A percentile compares a stretch with the other conserved stretches of the same genome.
phyloP scores from a whole-genome alignment of 169 alveolate species.

The Eimeria brunetti region DNA sequence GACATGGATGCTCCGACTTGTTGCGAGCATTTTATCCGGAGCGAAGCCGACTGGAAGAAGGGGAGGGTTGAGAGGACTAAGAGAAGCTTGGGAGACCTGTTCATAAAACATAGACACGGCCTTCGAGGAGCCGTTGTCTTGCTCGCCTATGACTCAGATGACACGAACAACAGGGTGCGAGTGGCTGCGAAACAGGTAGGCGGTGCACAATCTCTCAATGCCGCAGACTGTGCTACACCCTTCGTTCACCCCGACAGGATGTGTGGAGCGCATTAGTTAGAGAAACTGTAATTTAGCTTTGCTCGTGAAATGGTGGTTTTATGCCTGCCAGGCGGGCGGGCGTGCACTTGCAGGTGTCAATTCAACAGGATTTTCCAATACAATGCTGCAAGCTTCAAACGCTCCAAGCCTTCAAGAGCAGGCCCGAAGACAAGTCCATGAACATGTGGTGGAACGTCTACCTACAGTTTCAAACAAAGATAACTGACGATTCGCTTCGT shows the following conservation, averaged over 20 bases:
- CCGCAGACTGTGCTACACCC: background rate
- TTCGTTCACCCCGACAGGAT: background rate
- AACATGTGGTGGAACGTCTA: slow-evolving; percentile 75
- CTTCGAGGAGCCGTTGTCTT: slow-evolving; percentile 50
- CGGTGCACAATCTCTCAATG: background rate
- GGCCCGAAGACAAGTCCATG: slow-evolving; percentile 63
- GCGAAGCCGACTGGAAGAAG: slow-evolving; percentile 57
- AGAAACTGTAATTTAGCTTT: too few relatives aligned
- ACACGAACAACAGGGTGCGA: slow-evolving; percentile 64
- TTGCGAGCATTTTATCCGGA: slow-evolving; percentile 53
- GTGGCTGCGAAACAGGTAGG: slow-evolving; percentile 70
- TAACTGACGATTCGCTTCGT: slow-evolving; percentile 29
- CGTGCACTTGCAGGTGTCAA: slow-evolving; percentile 46
- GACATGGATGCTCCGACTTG: slow-evolving; percentile 65
- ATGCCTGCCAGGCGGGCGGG: background rate
- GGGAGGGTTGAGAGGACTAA: slow-evolving; percentile 60
- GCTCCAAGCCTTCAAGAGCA: slow-evolving; percentile 53
- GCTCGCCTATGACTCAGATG: slow-evolving; percentile 72
- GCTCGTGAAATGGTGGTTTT: background rate
- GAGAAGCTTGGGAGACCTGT: slow-evolving; percentile 47
- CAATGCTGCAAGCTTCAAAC: slow-evolving; percentile 71
- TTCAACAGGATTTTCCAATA: slow-evolving; percentile 61
- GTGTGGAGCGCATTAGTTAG: background rate
- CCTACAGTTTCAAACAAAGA: slow-evolving; percentile 66
- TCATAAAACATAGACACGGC: background rate